A percentile compares a stretch with the other conserved stretches of the same genome.
phyloP scores from a whole-genome alignment of 2,329 filamentous ascomycete species.

The Neopestalotiopsis sp. region DNA sequence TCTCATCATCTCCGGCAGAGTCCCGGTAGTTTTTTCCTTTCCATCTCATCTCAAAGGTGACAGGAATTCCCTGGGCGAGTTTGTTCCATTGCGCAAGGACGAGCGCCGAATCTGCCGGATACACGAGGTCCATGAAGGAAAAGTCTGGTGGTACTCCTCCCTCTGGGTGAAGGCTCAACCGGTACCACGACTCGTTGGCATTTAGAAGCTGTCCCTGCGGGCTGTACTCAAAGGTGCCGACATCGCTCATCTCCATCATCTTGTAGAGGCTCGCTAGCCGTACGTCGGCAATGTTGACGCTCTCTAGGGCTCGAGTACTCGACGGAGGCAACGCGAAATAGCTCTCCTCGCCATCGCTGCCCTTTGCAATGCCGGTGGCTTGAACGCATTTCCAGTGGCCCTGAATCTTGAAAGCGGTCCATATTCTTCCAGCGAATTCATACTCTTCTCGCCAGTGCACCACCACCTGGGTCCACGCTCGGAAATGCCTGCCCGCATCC shows the following conservation, averaged over 20 bases:
- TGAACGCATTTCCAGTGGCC: slow-evolving; percentile 19
- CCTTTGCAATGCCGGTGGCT: neutral
- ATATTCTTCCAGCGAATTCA: slow-evolving; percentile 16
- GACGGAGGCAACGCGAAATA: neutral
- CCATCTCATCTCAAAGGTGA: slow-evolving; percentile 23
- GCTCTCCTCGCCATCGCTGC: neutral
- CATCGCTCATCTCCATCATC: slow-evolving; percentile 23
- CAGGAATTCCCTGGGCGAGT: slow-evolving; percentile 12
- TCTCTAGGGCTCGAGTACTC: slow-evolving; percentile 1
- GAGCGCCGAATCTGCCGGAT: slow-evolving; percentile 18
- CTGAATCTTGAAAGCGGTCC: slow-evolving; percentile 20
- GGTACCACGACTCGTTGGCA: slow-evolving; percentile 22
- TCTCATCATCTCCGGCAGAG: neutral
- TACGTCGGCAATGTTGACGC: slow-evolving; percentile 18
- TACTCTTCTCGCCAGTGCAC: slow-evolving; percentile 18
- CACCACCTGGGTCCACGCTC: slow-evolving; percentile 17
- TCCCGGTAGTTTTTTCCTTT: slow-evolving; percentile 11
- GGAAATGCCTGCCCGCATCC: slow-evolving; percentile 14
- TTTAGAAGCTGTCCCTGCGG: slow-evolving; percentile 10
- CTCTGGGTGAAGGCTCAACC: slow-evolving; percentile 16
- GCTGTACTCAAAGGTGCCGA: slow-evolving; percentile 20
- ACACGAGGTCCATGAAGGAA: slow-evolving; percentile 21
- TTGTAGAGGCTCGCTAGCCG: slow-evolving; percentile 17
- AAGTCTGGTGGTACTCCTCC: slow-evolving; percentile 7
- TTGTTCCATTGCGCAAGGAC: slow-evolving; percentile 20